These are phyloP conservation scores for Stachybotrys elegans DNA, from an alignment of 2,329 filamentous ascomycete genomes.

Conservation along the genomic window DNA sequence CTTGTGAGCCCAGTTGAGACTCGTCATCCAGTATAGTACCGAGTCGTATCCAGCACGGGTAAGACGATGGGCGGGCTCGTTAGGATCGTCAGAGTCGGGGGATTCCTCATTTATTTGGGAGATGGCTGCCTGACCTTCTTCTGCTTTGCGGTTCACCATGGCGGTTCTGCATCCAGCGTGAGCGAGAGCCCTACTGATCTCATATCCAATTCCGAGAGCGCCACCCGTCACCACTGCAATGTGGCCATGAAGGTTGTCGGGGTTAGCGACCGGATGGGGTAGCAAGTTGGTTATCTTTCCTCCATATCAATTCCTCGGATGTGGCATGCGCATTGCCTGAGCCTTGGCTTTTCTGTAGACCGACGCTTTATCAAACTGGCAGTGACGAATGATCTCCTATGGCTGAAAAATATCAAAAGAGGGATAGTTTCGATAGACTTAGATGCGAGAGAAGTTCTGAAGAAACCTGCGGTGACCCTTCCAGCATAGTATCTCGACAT, in stretches of 20 bases:
- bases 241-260: slow-evolving; percentile 25
- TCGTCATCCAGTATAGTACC: too few relatives aligned
- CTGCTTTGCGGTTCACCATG: slow-evolving; percentile 29
- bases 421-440: not conserved
- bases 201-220: slow-evolving; percentile 32
- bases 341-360: not conserved
- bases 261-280: too few relatives aligned
- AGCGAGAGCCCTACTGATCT: slow-evolving; percentile 27
- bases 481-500: not conserved
- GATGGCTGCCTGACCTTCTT: slow-evolving; percentile 23
- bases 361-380: not conserved
- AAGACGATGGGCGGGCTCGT: too few relatives aligned
- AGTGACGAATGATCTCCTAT: not conserved
- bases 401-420: not conserved
- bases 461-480: not conserved
- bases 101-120: slow-evolving; percentile 19
- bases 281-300: too few relatives aligned
- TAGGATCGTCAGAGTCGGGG: not conserved
- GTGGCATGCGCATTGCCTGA: not conserved
- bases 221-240: slow-evolving; percentile 33
- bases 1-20: too few relatives aligned
- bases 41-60: too few relatives aligned
- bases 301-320: too few relatives aligned
- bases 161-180: slow-evolving; percentile 28
- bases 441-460: not conserved